Base-by-base conservation (phyloP, 768 basidiomycete genomes). In the Rhizopogon roseolus region DNA sequence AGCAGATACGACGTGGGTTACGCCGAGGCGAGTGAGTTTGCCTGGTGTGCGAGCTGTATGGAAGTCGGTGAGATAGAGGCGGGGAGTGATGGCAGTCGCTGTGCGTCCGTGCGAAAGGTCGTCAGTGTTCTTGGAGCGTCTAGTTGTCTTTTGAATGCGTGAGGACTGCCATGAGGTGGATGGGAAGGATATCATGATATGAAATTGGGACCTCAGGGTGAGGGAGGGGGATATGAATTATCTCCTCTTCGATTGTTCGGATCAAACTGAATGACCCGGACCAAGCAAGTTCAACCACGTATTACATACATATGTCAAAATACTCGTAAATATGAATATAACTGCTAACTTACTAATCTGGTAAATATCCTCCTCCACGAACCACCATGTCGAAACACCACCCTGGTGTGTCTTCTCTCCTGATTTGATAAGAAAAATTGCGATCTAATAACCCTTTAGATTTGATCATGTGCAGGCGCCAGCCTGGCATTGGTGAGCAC, bases 391-490 rank as follows among this genome's bases (percentile, higher is more conserved):
- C 92, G 17, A 93, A 93, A 65, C 93, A 94, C 69, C 90, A 93
- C 71, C 91, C 91, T 56, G 90, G 88, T 88, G 54, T 42, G 71
- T 54, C 48, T 22, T 19, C 19, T 16, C 49, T 41, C 10, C 2
- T 5, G 2, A 19, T 5, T 8, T 8, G 4, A 16, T 19, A 29
- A n/a, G n/a, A n/a, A n/a, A n/a, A 6, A 8, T 19, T 11, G 9
- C 9, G 9, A 1, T 57, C 51, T 58, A 38, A 57, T n/a, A 41
- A 25, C 28, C 46, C 6, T 29, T 0, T 50, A 95, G 96, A 99
- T 85, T 72, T 99, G 43, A 95, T 99, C 61, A 96, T 98, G 93
- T 99, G 96, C 73, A 81, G 96, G 70, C 87, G 93, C 54, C 95
- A 98, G 71, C 89, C 97, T 62, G 97, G 97, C 59, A 98, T 98